A percentile compares a stretch with the other conserved stretches of the same genome.
phyloP scores from a whole-genome alignment of 108 stramenopile species.

The Thalassiosira profunda region DNA sequence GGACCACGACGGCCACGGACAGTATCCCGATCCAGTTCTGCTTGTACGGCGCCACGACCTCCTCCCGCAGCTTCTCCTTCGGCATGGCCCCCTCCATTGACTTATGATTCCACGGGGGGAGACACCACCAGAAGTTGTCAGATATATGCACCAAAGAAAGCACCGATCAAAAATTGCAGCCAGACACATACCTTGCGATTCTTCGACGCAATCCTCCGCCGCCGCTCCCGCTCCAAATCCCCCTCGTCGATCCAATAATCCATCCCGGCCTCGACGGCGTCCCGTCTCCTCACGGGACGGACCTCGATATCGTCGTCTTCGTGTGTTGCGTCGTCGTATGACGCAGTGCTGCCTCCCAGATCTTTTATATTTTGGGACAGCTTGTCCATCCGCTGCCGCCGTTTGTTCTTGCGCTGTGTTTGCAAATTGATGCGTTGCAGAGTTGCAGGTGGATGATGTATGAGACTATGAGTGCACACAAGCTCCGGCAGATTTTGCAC shows the following conservation, averaged over 20 bases:
- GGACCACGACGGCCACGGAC: constrained; percentile 66
- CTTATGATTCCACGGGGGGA: neutral
- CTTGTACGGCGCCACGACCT: constrained; percentile 82
- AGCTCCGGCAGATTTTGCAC: neutral
- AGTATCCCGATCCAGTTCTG: constrained; percentile 92
- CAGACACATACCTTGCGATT: constrained; percentile 52
- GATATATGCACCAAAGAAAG: neutral
- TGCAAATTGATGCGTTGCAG: neutral
- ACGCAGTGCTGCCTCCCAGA: neutral
- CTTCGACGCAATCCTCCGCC: constrained; percentile 49
- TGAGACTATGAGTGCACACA: neutral
- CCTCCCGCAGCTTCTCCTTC: constrained; percentile 69
- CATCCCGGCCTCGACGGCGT: constrained; percentile 69
- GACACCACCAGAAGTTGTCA: too few relatives aligned
- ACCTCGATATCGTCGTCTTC: constrained; percentile 58
- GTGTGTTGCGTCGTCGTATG: constrained; percentile 4
- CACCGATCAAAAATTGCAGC: neutral
- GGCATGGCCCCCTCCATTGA: constrained; percentile 71
- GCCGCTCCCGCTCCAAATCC: constrained; percentile 57
- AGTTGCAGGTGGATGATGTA: neutral
- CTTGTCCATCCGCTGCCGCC: constrained; percentile 14
- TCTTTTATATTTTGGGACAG: neutral
- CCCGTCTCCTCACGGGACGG: constrained; percentile 61
- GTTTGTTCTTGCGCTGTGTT: constrained; percentile 36
- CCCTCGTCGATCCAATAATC: constrained; percentile 90